A percentile compares a stretch with the other conserved stretches of the same genome.
Evolutionary conservation across 371 early-diverging fungal genomes (phyloP).

Genomic region (Cokeromyces recurvatus): DNA sequence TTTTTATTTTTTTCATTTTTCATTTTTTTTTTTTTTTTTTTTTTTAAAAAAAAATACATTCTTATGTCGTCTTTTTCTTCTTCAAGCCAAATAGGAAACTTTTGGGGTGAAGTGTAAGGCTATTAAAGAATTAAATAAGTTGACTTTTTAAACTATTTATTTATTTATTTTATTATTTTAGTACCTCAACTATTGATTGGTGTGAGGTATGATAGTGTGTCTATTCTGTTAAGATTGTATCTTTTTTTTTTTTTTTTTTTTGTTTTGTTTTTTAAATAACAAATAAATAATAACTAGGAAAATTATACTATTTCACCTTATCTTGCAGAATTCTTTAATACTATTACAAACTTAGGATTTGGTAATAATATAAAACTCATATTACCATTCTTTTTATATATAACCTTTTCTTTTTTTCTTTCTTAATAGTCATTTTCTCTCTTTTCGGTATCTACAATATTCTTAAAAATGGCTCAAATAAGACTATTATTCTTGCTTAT

Average conservation of each 20-base stretch:
- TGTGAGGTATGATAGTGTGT: constrained; percentile 26
- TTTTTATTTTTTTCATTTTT: too few species aligned
- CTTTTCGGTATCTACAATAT: constrained; percentile 29
- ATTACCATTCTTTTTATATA: too few species aligned
- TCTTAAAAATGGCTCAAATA: constrained; percentile 38
- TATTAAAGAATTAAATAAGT: background rate
- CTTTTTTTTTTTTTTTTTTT: too few species aligned
- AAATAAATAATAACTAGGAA: constrained; percentile 17
- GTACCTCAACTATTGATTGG: constrained; percentile 47
- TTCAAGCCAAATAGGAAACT: constrained; percentile 17
- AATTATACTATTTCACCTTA: constrained; percentile 42
- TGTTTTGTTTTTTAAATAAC: background rate
- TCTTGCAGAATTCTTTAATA: constrained; percentile 76
- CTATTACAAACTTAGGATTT: constrained; percentile 60
- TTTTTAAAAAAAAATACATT: too few species aligned
- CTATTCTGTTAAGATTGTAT: background rate
- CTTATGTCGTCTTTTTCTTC: too few species aligned
- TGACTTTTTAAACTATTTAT: too few species aligned
- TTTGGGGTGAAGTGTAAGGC: constrained; percentile 33
- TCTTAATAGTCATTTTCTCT: constrained; percentile 14
- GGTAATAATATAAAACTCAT: too few species aligned
- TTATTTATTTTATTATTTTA: constrained; percentile 3
- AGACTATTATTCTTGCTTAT: constrained; percentile 55
- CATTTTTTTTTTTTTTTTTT: too few species aligned
- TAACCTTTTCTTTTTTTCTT: too few species aligned